Evolutionary conservation across 805 yeast genomes (phyloP).

Genomic region (Zygotorulaspora danielsina): DNA sequence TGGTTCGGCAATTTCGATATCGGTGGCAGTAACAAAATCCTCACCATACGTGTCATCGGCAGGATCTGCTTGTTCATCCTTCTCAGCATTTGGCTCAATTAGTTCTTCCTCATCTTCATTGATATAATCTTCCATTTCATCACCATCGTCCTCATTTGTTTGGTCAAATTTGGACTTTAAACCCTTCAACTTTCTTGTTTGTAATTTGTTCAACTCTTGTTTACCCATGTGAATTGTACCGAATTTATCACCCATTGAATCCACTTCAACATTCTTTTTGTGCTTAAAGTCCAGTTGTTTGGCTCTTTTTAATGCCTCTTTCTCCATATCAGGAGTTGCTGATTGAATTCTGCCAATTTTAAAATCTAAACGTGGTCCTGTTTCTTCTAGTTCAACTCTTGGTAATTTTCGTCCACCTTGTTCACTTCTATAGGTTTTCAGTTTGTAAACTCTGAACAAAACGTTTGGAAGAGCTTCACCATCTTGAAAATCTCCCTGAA

Average conservation of each 20-base stretch:
- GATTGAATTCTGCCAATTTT: conserved; percentile 80
- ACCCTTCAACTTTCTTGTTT: conserved; percentile 98
- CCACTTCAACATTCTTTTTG: conserved; percentile 85
- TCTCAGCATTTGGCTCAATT: conserved; percentile 22
- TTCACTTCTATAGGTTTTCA: conserved; percentile 75
- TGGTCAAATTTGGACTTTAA: conserved; percentile 84
- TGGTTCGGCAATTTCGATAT: conserved; percentile 31
- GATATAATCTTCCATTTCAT: conserved; percentile 42
- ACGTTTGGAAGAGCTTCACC: conserved; percentile 69
- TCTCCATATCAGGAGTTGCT: conserved; percentile 83
- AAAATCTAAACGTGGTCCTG: conserved; percentile 94
- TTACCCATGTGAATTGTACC: conserved; percentile 95
- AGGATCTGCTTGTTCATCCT: conserved; percentile 1
- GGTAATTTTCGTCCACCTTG: conserved; percentile 70
- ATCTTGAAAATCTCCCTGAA: conserved; percentile 70
- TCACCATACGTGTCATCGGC: conserved; percentile 31
- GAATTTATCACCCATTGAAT: conserved; percentile 90
- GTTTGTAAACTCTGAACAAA: conserved; percentile 84
- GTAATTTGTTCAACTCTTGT: conserved; percentile 85
- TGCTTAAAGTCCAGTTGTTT: conserved; percentile 75
- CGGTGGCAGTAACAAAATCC: conserved; percentile 35
- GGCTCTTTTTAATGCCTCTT: conserved; percentile 79
- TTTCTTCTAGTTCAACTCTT: conserved; percentile 88
- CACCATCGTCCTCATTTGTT: conserved; percentile 48
- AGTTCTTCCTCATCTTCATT: conserved; percentile 40